These are phyloP conservation scores for Aspergillus brasiliensis DNA, from an alignment of 2,329 filamentous ascomycete genomes.

Conservation along the genomic window DNA sequence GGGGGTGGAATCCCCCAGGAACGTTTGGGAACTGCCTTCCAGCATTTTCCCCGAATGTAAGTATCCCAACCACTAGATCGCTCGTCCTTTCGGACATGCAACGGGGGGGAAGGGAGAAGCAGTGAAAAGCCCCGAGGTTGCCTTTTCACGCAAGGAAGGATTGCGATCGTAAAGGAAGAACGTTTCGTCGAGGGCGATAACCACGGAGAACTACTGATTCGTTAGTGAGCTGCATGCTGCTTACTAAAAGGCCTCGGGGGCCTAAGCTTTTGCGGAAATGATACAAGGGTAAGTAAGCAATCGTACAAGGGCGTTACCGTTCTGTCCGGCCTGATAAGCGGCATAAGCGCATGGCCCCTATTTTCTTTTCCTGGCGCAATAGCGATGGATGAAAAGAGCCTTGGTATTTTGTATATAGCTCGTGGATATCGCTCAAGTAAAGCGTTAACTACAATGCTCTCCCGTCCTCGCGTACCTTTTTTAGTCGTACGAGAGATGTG, in stretches of 20 bases:
- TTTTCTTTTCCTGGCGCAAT: background rate
- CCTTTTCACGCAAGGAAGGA: background rate
- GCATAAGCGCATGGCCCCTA: background rate
- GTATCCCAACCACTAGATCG: conserved; percentile 23
- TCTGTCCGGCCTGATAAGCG: background rate
- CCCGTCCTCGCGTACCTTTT: background rate
- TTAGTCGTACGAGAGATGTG: background rate
- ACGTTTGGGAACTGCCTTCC: conserved; percentile 37
- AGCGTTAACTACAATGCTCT: background rate
- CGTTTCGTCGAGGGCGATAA: conserved; percentile 5
- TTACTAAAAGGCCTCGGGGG: conserved; percentile 4
- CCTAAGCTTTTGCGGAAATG: background rate
- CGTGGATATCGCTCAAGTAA: background rate
- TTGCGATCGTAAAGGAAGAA: conserved; percentile 3
- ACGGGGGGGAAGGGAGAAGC: conserved; percentile 15
- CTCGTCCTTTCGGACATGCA: conserved; percentile 23
- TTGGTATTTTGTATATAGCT: too few species aligned
- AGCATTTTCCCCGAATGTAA: conserved; percentile 33
- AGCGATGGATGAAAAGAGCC: background rate
- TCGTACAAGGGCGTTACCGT: conserved; percentile 2
- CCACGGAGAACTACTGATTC: conserved; percentile 5
- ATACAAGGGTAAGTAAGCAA: background rate
- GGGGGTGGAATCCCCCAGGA: conserved; percentile 34
- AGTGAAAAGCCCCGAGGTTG: conserved; percentile 10
- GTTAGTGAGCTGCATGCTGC: conserved; percentile 6